phyloP scores from a whole-genome alignment of 2,329 filamentous ascomycete species.

The Ustulina deusta region DNA sequence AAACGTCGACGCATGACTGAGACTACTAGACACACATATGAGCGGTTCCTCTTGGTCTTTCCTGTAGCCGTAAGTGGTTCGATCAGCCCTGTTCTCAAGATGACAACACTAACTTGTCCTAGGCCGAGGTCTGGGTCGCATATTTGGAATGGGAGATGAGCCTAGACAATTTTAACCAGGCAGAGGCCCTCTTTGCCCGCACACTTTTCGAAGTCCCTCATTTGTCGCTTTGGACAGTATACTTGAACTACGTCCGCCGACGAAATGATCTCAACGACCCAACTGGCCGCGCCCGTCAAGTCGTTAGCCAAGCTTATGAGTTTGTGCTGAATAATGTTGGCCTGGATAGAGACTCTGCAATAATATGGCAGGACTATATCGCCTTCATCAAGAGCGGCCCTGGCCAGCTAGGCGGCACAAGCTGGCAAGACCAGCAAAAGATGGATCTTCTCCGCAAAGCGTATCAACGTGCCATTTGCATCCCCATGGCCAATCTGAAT shows the following conservation, averaged over 20 bases:
- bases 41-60: conserved; percentile 88
- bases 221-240: conserved; percentile 90
- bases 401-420: conserved; percentile 83
- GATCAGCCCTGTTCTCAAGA: neutral
- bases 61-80: conserved; percentile 83
- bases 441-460: conserved; percentile 93
- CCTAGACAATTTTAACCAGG: conserved; percentile 81
- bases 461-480: conserved; percentile 88
- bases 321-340: conserved; percentile 92
- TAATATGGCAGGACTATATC: conserved; percentile 94
- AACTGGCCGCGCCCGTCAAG: conserved; percentile 79
- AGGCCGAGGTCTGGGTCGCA: conserved; percentile 93
- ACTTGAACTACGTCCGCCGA: conserved; percentile 94
- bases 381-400: conserved; percentile 91
- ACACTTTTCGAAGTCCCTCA: conserved; percentile 84
- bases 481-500: conserved; percentile 87
- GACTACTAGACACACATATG: conserved; percentile 82
- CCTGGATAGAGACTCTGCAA: conserved; percentile 88
- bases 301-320: conserved; percentile 88
- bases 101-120: conserved; percentile 52
- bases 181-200: conserved; percentile 85
- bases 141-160: conserved; percentile 92
- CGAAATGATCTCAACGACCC: conserved; percentile 89
- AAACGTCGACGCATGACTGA: conserved; percentile 84
- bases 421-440: conserved; percentile 98